Percentiles rank a stretch among this genome's conserved stretches.
Evolutionary conservation across 345 rosid genomes (phyloP).

Genomic region (Bruguiera parviflora): DNA sequence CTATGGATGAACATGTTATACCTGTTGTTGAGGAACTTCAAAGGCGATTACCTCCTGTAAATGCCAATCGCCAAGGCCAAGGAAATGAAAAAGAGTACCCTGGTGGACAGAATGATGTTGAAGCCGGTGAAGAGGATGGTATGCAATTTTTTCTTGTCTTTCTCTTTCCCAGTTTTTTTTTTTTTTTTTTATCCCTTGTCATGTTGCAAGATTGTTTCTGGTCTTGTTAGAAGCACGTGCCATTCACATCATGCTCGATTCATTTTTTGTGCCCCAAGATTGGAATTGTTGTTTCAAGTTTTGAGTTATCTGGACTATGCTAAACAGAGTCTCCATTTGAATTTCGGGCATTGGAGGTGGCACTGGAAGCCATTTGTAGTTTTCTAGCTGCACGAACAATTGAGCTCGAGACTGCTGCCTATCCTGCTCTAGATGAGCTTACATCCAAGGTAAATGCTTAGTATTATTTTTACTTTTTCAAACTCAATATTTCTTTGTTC

Average conservation of each 20-base stretch:
- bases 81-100: conserved; percentile 45
- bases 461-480: conserved; percentile 26
- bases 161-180: neutral
- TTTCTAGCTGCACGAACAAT: conserved; percentile 89
- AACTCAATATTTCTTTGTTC: conserved; percentile 33
- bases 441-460: conserved; percentile 69
- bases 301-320: conserved; percentile 20
- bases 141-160: conserved; percentile 16
- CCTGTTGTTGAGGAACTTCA: conserved; percentile 91
- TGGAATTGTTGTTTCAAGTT: neutral
- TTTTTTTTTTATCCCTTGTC: neutral
- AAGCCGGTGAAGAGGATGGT: conserved; percentile 91
- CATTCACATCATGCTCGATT: neutral
- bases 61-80: conserved; percentile 37
- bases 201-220: neutral
- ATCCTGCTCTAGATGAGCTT: conserved; percentile 98
- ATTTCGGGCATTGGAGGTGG: conserved; percentile 87
- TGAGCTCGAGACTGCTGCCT: conserved; percentile 85
- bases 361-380: conserved; percentile 95
- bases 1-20: conserved; percentile 67
- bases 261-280: neutral
- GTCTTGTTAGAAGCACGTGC: neutral
- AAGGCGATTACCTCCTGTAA: conserved; percentile 57
- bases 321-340: conserved; percentile 67
- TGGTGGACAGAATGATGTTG: conserved; percentile 53